These are phyloP conservation scores for Rhododendron henanense DNA, from an alignment of 148 eudicot species.

Conservation along the genomic window DNA sequence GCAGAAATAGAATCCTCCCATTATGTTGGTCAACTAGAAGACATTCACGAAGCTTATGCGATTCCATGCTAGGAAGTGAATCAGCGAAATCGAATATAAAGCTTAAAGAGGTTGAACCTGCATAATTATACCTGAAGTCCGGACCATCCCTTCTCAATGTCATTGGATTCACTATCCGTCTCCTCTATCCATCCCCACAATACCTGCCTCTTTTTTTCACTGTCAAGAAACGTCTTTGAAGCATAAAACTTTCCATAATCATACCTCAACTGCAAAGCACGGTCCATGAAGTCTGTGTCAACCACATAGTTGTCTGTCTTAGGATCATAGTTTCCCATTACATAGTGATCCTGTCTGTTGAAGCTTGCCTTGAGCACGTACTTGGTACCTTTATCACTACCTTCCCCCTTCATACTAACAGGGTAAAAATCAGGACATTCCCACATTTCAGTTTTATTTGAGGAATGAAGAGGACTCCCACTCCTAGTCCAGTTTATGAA, in stretches of 20 bases:
- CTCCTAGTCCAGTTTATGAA: slow-evolving; percentile 17
- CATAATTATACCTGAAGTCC: slow-evolving; percentile 21
- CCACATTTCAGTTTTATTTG: slow-evolving; percentile 22
- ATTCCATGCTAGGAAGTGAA: not conserved
- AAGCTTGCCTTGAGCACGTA: slow-evolving; percentile 24
- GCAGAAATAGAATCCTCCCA: not conserved
- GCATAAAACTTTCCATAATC: slow-evolving; percentile 29
- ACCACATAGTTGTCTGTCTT: slow-evolving; percentile 3
- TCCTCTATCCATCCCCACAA: slow-evolving; percentile 29
- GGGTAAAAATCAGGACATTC: slow-evolving; percentile 32
- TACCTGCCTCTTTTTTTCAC: slow-evolving; percentile 14
- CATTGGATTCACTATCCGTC: slow-evolving; percentile 14
- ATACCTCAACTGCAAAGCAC: slow-evolving; percentile 12
- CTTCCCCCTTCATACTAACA: not conserved
- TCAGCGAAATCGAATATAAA: not conserved
- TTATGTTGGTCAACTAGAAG: not conserved
- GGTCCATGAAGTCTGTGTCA: slow-evolving; percentile 4
- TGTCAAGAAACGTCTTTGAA: slow-evolving; percentile 26
- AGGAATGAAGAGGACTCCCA: slow-evolving; percentile 18
- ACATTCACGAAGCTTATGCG: not conserved
- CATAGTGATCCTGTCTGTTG: slow-evolving; percentile 9
- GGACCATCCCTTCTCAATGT: slow-evolving; percentile 29
- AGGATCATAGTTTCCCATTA: slow-evolving; percentile 15
- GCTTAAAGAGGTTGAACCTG: not conserved
- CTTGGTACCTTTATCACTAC: not conserved